These are phyloP conservation scores for Dictyophora rubrovolvata DNA, from an alignment of 768 basidiomycete genomes.

Conservation along the genomic window DNA sequence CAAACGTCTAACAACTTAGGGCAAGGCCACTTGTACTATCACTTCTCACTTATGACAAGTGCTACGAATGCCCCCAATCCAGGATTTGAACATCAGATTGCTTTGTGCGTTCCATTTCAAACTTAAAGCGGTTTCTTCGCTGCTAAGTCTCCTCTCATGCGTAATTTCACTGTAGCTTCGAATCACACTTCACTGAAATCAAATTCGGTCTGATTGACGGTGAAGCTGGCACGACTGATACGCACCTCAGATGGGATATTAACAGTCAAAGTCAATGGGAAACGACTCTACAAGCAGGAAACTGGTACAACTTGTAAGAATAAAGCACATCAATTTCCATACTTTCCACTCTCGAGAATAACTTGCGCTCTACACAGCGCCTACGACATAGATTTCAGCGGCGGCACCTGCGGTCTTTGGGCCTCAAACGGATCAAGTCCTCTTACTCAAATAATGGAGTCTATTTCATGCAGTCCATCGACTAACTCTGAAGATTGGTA, in stretches of 20 bases:
- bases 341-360: neutral
- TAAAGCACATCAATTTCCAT: neutral
- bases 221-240: constrained; percentile 26
- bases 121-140: no score
- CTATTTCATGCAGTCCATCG: constrained; percentile 37
- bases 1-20: constrained; percentile 45
- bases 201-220: constrained; percentile 40
- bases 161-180: constrained; percentile 3
- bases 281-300: constrained; percentile 38
- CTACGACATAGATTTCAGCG: constrained; percentile 34
- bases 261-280: constrained; percentile 37
- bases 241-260: constrained; percentile 46
- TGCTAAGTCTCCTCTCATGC: constrained; percentile 6
- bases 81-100: constrained; percentile 45
- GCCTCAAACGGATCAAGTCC: constrained; percentile 39
- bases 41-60: constrained; percentile 45
- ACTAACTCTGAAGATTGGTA: constrained; percentile 49
- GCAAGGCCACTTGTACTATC: constrained; percentile 48
- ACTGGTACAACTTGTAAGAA: constrained; percentile 55
- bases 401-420: constrained; percentile 47
- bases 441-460: constrained; percentile 38
- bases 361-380: constrained; percentile 2
- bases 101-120: constrained; percentile 27
- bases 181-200: constrained; percentile 23
- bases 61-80: constrained; percentile 44